Base-by-base conservation (phyloP, 768 basidiomycete genomes). In the Candolleomyces efflorescens region DNA sequence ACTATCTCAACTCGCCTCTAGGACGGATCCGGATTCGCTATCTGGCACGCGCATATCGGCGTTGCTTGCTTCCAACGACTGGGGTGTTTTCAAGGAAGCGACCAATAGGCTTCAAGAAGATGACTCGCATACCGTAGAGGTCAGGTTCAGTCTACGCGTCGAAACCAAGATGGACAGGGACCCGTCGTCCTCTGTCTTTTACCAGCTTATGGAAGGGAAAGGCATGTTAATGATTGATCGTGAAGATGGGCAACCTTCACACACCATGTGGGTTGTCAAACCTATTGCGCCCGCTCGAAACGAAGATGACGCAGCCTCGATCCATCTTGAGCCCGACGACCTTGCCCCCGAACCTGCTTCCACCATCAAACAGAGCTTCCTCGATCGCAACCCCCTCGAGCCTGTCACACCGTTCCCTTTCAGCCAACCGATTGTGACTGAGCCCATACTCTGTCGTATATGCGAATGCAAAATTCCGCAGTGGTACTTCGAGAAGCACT, bases 401-500 rank as follows among this genome's bases (percentile, higher is more conserved):
- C 82, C 85, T 10, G 70, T 78, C 43, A 85, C 84, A 2, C 85
- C 87, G 3, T 90, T 95, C 70, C 89, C 92, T 7, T 86, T 89
- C 69, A 77, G 78, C 45, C 82, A 85, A 20, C 85, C 89, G 22
- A 89, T 98, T 72, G 88, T 86, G 67, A 85, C 82, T 23, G 85
- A 91, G 59, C 86, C 82, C 26, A 91, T 98, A 52, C 80, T 99
- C 20, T 98, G 97, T 75, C 90, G 97, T 27, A 99, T 99, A 61
- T 99, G 97, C 78, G 97, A 99, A 73, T 86, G 90, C 67, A 87
- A 90, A 63, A 90, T 98, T 58, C 95, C 96, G 2, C 91, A 96
- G 60, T 99, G 97, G 97, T 99, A 94, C 77, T 99, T 99, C 70
- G 97, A 98, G 76, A 98, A 98, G 76, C 97, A 99, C 77, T 98